These are phyloP conservation scores for Gossypium bickii DNA, from an alignment of 345 rosid species.

Conservation along the genomic window DNA sequence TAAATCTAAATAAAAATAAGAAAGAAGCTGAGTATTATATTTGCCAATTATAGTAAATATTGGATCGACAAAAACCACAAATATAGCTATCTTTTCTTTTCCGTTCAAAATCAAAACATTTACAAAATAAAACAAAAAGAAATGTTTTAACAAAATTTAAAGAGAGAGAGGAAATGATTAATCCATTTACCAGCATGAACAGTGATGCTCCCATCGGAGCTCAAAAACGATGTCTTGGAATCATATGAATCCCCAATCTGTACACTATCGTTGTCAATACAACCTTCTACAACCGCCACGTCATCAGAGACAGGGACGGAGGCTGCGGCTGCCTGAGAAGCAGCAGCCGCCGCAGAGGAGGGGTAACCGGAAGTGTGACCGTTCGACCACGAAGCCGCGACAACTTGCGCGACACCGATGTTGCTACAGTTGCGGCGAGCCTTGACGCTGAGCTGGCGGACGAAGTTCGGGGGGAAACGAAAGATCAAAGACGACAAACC, in stretches of 20 bases:
- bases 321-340: slow-evolving; percentile 37
- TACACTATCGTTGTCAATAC: slow-evolving; percentile 42
- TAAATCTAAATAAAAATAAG: not conserved
- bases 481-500: slow-evolving; percentile 67
- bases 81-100: not conserved
- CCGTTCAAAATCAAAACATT: not conserved
- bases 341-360: slow-evolving; percentile 49
- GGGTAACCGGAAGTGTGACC: slow-evolving; percentile 37
- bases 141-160: not conserved
- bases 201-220: slow-evolving; percentile 81
- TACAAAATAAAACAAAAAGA: not conserved
- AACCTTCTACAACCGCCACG: slow-evolving; percentile 38
- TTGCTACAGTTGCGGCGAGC: slow-evolving; percentile 98
- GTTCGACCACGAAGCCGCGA: slow-evolving; percentile 96
- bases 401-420: slow-evolving; percentile 98
- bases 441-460: slow-evolving; percentile 92
- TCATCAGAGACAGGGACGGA: slow-evolving; percentile 32
- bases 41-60: not conserved
- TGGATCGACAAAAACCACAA: not conserved
- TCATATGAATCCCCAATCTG: slow-evolving; percentile 42
- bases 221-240: slow-evolving; percentile 51
- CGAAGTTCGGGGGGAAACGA: slow-evolving; percentile 92
- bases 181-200: slow-evolving; percentile 79
- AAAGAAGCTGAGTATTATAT: not conserved
- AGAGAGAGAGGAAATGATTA: not conserved